Evolutionary conservation across 2,329 filamentous ascomycete genomes (phyloP).

Genomic region (Coniella vitis): DNA sequence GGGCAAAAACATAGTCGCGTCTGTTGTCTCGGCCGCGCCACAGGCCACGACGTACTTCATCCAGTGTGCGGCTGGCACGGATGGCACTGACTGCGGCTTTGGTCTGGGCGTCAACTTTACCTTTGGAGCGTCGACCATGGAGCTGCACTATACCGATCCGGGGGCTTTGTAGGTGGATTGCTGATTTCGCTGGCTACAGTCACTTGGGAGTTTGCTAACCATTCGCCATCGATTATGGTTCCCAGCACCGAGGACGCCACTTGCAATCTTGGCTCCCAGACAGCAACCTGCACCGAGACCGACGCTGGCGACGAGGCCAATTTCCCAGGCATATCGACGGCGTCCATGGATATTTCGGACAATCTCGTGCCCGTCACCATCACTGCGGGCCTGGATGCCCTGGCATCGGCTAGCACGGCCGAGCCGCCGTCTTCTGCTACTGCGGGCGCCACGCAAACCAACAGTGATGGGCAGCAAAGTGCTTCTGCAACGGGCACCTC

Average conservation of each 20-base stretch:
- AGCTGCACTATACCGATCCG: slow-evolving; percentile 2
- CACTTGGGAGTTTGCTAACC: no score
- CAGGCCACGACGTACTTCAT: slow-evolving; percentile 7
- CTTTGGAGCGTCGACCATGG: slow-evolving; percentile 4
- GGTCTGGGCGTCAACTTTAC: slow-evolving; percentile 8
- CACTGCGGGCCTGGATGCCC: slow-evolving; percentile 12
- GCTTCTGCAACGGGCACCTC: no score
- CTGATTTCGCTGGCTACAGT: no score
- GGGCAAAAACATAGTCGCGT: slow-evolving; percentile 11
- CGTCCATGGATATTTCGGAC: background rate
- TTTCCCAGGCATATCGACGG: background rate
- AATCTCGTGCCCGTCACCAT: slow-evolving; percentile 5
- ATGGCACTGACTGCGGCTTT: slow-evolving; percentile 13
- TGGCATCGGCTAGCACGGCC: background rate
- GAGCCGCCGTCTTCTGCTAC: background rate
- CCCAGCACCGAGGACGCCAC: background rate
- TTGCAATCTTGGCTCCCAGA: slow-evolving; percentile 1
- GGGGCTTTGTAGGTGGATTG: slow-evolving; percentile 3
- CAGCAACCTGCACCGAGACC: slow-evolving; percentile 5
- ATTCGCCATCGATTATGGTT: background rate
- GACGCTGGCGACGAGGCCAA: slow-evolving; percentile 5
- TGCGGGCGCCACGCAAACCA: slow-evolving; percentile 5
- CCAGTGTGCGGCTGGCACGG: slow-evolving; percentile 9
- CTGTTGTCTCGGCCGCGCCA: slow-evolving; percentile 10
- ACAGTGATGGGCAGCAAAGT: background rate